Evolutionary conservation across 1,139 yeast genomes (phyloP).

Genomic region (Candida gigantensis): DNA sequence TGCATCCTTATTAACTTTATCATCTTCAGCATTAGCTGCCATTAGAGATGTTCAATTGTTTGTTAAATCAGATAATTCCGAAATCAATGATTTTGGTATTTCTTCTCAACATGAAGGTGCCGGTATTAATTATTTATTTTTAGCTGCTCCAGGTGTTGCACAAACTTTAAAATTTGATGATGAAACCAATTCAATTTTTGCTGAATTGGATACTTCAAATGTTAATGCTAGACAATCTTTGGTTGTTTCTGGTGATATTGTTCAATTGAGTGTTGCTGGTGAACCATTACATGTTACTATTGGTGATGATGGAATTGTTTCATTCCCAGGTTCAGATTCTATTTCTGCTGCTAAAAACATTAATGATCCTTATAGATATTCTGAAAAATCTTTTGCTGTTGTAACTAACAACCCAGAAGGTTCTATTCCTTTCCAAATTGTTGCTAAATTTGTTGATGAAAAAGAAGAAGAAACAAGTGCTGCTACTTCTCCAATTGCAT

Average conservation of each 20-base stretch:
- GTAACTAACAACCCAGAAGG: constrained; percentile 18
- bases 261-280: constrained; percentile 19
- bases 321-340: constrained; percentile 29
- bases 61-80: constrained; percentile 23
- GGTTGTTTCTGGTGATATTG: constrained; percentile 10
- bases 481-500: background rate
- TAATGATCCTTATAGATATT: constrained; percentile 45
- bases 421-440: constrained; percentile 23
- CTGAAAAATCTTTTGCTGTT: constrained; percentile 28
- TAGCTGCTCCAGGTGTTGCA: constrained; percentile 17
- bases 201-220: constrained; percentile 16
- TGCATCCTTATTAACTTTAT: constrained; percentile 18
- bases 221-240: constrained; percentile 9
- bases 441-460: constrained; percentile 11
- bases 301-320: constrained; percentile 24
- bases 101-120: constrained; percentile 54
- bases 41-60: constrained; percentile 18
- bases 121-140: constrained; percentile 48
- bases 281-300: constrained; percentile 16
- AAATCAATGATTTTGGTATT: constrained; percentile 30
- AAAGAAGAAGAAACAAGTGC: too few species aligned
- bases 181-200: constrained; percentile 46
- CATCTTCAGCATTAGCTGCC: constrained; percentile 25
- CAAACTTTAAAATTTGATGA: constrained; percentile 51
- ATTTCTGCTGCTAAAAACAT: constrained; percentile 44